phyloP scores from a whole-genome alignment of 2,329 filamentous ascomycete genomes.

The Penicillium sp. region DNA sequence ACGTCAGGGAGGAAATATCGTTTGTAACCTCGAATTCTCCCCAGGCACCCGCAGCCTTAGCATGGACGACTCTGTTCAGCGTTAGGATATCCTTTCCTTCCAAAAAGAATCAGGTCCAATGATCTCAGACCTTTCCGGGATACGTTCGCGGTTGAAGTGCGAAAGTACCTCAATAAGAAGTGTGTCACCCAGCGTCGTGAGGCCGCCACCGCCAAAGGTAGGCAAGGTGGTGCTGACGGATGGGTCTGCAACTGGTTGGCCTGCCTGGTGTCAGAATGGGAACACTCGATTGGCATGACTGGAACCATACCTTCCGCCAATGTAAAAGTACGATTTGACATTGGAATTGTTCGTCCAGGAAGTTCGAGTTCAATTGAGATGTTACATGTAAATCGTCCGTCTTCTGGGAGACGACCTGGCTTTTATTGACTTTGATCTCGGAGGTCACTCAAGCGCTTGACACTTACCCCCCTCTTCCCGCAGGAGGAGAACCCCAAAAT shows the following conservation, averaged over 20 bases:
- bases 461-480: not conserved
- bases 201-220: conserved; percentile 31
- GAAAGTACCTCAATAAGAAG: conserved; percentile 60
- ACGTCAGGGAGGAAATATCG: conserved; percentile 53
- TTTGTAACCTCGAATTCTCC: conserved; percentile 61
- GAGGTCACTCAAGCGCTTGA: not conserved
- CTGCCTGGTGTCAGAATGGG: conserved; percentile 10
- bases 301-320: conserved; percentile 24
- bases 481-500: not conserved
- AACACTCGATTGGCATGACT: not conserved
- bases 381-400: not conserved
- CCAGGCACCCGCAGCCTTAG: conserved; percentile 57
- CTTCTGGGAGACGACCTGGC: not conserved
- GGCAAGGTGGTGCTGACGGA: conserved; percentile 23
- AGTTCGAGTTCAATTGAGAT: not conserved
- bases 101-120: too few relatives aligned
- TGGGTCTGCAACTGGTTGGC: conserved; percentile 25
- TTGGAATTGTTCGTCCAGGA: not conserved
- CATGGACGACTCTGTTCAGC: conserved; percentile 51
- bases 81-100: not conserved
- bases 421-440: not conserved
- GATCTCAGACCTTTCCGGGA: conserved; percentile 50
- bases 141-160: conserved; percentile 61
- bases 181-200: conserved; percentile 54
- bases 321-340: conserved; percentile 22